These are phyloP conservation scores for Intubia oerlemansii DNA, from an alignment of 2,329 filamentous ascomycete species.

Conservation along the genomic window DNA sequence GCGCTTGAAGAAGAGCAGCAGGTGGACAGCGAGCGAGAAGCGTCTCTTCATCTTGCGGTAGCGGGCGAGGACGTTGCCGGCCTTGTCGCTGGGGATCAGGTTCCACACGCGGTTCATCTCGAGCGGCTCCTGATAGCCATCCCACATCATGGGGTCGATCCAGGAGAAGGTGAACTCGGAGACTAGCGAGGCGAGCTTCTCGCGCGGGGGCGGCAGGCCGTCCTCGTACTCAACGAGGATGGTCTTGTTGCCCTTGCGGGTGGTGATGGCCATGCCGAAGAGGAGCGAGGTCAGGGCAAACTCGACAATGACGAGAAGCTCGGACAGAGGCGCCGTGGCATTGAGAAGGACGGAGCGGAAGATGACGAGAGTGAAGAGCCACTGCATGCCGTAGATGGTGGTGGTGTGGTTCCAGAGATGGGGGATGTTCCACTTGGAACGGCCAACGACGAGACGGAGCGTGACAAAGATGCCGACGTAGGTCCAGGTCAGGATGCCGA, in stretches of 20 bases:
- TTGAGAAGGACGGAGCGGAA: constrained; percentile 78
- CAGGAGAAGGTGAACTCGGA: constrained; percentile 77
- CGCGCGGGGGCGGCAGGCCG: constrained; percentile 65
- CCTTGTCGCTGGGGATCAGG: constrained; percentile 69
- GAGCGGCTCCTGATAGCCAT: constrained; percentile 67
- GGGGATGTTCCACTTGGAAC: constrained; percentile 43
- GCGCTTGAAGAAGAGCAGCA: constrained; percentile 67
- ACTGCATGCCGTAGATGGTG: constrained; percentile 60
- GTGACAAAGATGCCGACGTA: constrained; percentile 60
- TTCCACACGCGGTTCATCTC: constrained; percentile 87
- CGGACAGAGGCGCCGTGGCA: constrained; percentile 38
- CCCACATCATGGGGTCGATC: constrained; percentile 77
- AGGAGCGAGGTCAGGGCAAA: constrained; percentile 59
- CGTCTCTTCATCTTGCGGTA: constrained; percentile 79
- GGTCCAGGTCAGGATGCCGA: constrained; percentile 53
- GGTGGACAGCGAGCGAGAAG: constrained; percentile 53
- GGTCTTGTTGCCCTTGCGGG: constrained; percentile 78
- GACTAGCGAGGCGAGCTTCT: constrained; percentile 72
- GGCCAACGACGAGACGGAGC: constrained; percentile 47
- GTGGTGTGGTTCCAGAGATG: constrained; percentile 87
- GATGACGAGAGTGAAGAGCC: constrained; percentile 52
- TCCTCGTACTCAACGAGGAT: constrained; percentile 79
- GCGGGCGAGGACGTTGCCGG: constrained; percentile 53
- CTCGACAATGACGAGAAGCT: constrained; percentile 46
- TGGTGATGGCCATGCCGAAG: constrained; percentile 54